A percentile compares a stretch with the other conserved stretches of the same genome.
These are phyloP conservation scores for Limonium bicolor DNA, from an alignment of 148 eudicot genomes.

Conservation along the genomic window DNA sequence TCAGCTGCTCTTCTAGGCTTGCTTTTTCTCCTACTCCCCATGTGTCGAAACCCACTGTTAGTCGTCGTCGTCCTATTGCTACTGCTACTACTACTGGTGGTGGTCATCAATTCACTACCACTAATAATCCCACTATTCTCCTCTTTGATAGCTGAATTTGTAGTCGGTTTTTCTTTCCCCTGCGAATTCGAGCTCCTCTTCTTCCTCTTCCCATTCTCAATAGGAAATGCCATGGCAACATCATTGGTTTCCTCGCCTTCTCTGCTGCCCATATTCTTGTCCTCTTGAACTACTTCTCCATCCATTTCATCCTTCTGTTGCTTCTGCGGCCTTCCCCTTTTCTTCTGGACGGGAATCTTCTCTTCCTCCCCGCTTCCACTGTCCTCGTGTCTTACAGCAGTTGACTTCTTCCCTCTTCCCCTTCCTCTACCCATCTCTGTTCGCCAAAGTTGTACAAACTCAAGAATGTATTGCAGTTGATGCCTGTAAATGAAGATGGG, in stretches of 20 bases:
- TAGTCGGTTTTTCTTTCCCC: constrained; percentile 2
- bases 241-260: background rate
- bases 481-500: too few species aligned
- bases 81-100: background rate
- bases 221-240: background rate
- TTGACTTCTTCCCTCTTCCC: constrained; percentile 3
- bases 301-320: constrained; percentile 8
- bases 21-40: constrained; percentile 8
- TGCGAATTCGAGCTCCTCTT: constrained; percentile 1
- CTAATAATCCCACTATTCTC: too few species aligned
- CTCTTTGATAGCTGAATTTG: constrained; percentile 1
- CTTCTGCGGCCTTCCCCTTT: constrained; percentile 12
- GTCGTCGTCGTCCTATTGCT: background rate
- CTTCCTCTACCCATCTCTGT: constrained; percentile 8
- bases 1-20: constrained; percentile 10
- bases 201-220: constrained; percentile 8
- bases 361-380: constrained; percentile 8
- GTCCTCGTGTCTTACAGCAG: constrained; percentile 4
- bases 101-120: too few species aligned
- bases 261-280: too few species aligned
- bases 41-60: constrained; percentile 7
- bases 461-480: too few species aligned
- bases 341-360: constrained; percentile 6
- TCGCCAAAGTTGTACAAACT: too few species aligned
- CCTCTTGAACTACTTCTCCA: background rate